Conservation (phyloP, 2,329 filamentous ascomycete genomes). For the Didymella arachidicola region DNA sequence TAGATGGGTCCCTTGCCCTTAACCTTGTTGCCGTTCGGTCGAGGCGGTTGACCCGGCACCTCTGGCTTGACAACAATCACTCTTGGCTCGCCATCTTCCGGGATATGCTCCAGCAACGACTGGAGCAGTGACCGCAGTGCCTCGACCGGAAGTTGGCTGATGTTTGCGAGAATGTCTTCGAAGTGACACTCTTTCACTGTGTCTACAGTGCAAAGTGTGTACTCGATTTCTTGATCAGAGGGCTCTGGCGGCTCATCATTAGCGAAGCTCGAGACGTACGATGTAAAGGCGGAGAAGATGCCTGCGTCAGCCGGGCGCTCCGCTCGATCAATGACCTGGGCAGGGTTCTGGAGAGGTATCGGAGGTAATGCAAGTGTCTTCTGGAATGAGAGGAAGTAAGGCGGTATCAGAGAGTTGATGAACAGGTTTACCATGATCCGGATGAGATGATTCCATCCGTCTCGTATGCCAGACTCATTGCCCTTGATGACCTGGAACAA, state of each 20-base stretch:
- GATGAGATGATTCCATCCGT: constrained; percentile 83
- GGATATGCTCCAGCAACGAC: constrained; percentile 81
- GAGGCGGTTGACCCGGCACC: constrained; percentile 67
- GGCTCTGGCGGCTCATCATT: constrained; percentile 97
- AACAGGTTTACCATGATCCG: constrained; percentile 96
- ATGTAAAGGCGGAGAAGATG: constrained; percentile 92
- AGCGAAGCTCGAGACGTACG: constrained; percentile 97
- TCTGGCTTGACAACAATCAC: constrained; percentile 94
- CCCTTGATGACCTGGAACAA: constrained; percentile 90
- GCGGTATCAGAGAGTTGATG: constrained; percentile 88
- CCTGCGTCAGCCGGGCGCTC: constrained; percentile 80
- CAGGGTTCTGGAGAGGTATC: constrained; percentile 90
- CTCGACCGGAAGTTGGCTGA: constrained; percentile 71
- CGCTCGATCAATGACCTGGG: constrained; percentile 89
- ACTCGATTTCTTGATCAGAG: constrained; percentile 95
- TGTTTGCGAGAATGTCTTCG: constrained; percentile 80
- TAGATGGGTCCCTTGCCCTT: constrained; percentile 70
- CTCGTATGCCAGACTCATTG: constrained; percentile 77
- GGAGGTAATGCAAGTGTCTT: constrained; percentile 74
- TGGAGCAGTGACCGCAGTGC: constrained; percentile 71
- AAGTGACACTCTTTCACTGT: constrained; percentile 91
- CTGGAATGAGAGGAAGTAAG: constrained; percentile 73
- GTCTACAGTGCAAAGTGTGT: constrained; percentile 91
- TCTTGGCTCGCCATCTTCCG: constrained; percentile 79
- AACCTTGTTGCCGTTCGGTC: constrained; percentile 66